These are phyloP conservation scores for Polychaeton citri DNA, from an alignment of 2,329 filamentous ascomycete genomes.

Conservation along the genomic window DNA sequence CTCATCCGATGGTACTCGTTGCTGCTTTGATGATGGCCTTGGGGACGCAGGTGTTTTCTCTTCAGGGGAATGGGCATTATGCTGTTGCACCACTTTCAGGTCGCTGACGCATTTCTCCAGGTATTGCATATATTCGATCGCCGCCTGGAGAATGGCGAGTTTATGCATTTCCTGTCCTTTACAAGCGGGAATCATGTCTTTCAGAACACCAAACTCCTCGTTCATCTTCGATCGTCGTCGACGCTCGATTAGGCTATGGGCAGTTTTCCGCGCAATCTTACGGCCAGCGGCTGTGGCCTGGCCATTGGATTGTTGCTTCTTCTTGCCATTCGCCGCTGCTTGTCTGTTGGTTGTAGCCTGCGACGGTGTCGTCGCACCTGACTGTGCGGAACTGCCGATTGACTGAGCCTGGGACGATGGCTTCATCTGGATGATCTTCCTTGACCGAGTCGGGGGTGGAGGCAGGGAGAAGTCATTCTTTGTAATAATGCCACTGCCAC, in stretches of 20 bases:
- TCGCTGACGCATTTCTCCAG: constrained; percentile 77
- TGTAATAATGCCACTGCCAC: constrained; percentile 21
- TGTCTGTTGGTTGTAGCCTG: constrained; percentile 7
- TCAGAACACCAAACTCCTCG: constrained; percentile 86
- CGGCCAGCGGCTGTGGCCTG: constrained; percentile 73
- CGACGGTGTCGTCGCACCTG: constrained; percentile 4
- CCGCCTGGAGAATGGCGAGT: constrained; percentile 82
- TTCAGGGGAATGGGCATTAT: constrained; percentile 3
- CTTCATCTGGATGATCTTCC: constrained; percentile 99
- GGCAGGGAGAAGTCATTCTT: constrained; percentile 67
- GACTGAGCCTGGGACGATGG: constrained; percentile 36
- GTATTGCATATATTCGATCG: constrained; percentile 92
- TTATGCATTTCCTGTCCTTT: constrained; percentile 96
- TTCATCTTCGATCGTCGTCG: constrained; percentile 94
- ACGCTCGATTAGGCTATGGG: constrained; percentile 88
- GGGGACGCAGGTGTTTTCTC: constrained; percentile 7
- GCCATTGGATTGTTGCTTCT: constrained; percentile 60
- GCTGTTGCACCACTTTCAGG: constrained; percentile 46
- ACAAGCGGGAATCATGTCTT: constrained; percentile 91
- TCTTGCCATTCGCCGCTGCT: constrained; percentile 29
- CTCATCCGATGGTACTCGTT: constrained; percentile 15
- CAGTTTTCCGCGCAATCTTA: constrained; percentile 91
- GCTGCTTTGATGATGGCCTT: constrained; percentile 29
- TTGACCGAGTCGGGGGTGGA: constrained; percentile 77
- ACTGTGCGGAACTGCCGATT: constrained; percentile 2